Evolutionary conservation across 2,329 filamentous ascomycete genomes (phyloP), one percentile per base, ranked within the genome.

Genomic region (Alternaria triticina): DNA sequence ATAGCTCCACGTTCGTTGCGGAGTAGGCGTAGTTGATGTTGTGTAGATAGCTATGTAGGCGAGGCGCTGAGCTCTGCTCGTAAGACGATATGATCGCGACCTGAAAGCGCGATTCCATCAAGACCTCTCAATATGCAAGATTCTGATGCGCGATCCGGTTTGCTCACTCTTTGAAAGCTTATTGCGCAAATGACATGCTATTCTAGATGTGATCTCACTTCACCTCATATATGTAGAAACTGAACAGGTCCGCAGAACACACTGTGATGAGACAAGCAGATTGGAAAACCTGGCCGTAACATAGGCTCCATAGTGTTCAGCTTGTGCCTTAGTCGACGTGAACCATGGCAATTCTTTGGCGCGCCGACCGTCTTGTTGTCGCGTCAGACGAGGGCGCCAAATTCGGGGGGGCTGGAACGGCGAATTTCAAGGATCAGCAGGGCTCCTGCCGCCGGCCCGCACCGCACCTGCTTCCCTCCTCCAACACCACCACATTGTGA

Each of bases 1-100:
- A 58, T 20, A 58, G 57, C 11, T 47, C 50, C 25, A 68, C 66
- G 1, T 70, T 70, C 50, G 28, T 62, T 12, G 6, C 23, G n/a
- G 51, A 22, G 22, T 60, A 60, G n/a, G 10, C 12, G 5, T 46
- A 7, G 44, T 7, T 40, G 13, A n/a, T 15, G 8, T 58, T 10
- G 20, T n/a, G 1, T 25, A 10, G 28, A 13, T 25, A 33, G 49
- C 5, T 40, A 25, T 40, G 20, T 17, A 40, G 20, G 43, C 20
- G 6, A 40, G 20, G 43, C 20, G 9, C 30, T 52, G 17, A 15
- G 49, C 20, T 36, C 5, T 36, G 28, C 13, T 9, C 20, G 10
- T 13, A 22, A n/a, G 15, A 23, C 17, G 3, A 6, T 13, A 23
- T 52, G 13, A 23, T 36, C 17, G 6, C 13, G 11, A 11, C 3